Base-by-base conservation (phyloP, 495 filamentous ascomycete genomes). In the Recurvomyces mirabilis region DNA sequence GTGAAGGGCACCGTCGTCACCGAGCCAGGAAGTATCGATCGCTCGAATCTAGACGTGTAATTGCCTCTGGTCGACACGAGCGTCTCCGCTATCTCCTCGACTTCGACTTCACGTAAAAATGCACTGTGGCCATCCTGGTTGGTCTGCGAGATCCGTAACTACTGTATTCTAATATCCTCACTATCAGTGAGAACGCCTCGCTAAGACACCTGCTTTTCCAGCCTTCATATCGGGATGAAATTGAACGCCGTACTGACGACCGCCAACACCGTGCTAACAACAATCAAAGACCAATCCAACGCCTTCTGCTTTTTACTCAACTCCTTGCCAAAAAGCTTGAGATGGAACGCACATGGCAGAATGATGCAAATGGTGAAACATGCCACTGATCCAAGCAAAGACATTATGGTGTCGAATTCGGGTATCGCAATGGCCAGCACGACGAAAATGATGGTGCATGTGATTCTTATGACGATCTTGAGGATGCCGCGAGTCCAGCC, bases 281-380 rank as follows among this genome's bases (percentile, higher is more conserved):
- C 61, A 53, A 94, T 81, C 57, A 94, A 60, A 45, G 68, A 58
- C 70, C 76, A 87, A 55, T 81, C 74, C 21, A 85, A 52, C 2
- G 75, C 57, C 47, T 74, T 75, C 57, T 94, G 85, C 30, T 59
- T 54, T 3, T 57, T 55, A n/a, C 66, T 62, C 38, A 98, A 76
- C 53, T 93, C 78, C 20, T 76, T 68, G n/a, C 78, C 78, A 60
- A 94, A 98, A 18, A 98, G 79, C 66, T 88, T 94, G 42, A 98
- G 66, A 58, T 98, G 84, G 56, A 98, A 98, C 17, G 84, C 72
- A 20, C 93, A 61, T 3, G 91, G 91, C 47, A 59, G 34, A 46
- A 93, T 88, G 47, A 98, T 81, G 64, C 91, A 95, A 41, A 96
- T 91, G 11, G 82, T 82, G 60, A 94, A 94, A 59, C 88, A 93